Conservation (phyloP, 225 moss, liverwort and hornwort genomes). For the Polytrichum commune region DNA sequence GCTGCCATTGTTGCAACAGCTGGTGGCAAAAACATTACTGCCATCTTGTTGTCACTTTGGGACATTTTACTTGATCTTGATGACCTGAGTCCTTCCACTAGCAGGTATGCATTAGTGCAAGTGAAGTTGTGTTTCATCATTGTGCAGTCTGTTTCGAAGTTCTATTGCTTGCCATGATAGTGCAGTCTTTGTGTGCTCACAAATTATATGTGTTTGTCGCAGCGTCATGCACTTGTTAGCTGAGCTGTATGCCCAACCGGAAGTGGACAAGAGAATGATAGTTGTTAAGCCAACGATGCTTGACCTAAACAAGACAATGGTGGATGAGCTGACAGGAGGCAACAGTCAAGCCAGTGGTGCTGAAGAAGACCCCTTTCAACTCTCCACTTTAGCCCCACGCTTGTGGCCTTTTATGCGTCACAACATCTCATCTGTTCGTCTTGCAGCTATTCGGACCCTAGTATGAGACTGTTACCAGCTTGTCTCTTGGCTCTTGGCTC, state of each 20-base stretch:
- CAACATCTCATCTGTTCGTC: constrained; percentile 86
- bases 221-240: constrained; percentile 94
- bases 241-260: constrained; percentile 87
- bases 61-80: constrained; percentile 87
- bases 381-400: constrained; percentile 81
- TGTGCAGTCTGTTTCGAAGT: neutral
- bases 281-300: constrained; percentile 66
- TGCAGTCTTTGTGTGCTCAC: constrained; percentile 2
- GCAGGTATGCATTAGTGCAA: constrained; percentile 53
- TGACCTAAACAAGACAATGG: constrained; percentile 77
- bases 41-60: constrained; percentile 80
- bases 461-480: constrained; percentile 22
- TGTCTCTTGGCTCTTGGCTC: too few relatives aligned
- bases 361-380: constrained; percentile 71
- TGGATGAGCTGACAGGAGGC: constrained; percentile 47
- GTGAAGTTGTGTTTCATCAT: constrained; percentile 3
- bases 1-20: constrained; percentile 75
- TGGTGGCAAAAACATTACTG: constrained; percentile 67
- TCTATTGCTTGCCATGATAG: neutral
- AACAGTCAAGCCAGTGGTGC: constrained; percentile 33
- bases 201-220: constrained; percentile 17
- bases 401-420: constrained; percentile 97
- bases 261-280: constrained; percentile 61
- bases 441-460: constrained; percentile 81
- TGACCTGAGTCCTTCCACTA: constrained; percentile 93